phyloP scores from a whole-genome alignment of 345 rosid genomes.

The Turnera subulata region DNA sequence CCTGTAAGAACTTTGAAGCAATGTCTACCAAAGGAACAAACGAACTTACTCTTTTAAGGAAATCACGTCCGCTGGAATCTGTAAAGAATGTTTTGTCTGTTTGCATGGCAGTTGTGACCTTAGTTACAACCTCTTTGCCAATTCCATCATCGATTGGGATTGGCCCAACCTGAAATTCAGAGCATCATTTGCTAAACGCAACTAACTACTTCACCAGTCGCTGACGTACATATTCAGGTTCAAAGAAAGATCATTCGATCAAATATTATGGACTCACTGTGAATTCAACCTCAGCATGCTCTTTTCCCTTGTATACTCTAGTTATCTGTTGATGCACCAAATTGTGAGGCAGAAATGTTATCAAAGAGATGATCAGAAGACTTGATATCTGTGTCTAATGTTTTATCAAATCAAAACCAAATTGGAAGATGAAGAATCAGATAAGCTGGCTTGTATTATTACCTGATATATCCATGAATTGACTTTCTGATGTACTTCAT shows the following conservation, averaged over 20 bases:
- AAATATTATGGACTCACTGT: constrained; percentile 48
- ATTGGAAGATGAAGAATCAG: too few species aligned
- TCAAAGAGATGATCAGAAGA: neutral
- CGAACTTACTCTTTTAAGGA: constrained; percentile 70
- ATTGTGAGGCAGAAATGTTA: constrained; percentile 12
- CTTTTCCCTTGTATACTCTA: constrained; percentile 81
- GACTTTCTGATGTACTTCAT: constrained; percentile 74
- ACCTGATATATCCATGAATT: constrained; percentile 94
- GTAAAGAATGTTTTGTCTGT: constrained; percentile 78
- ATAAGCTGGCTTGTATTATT: neutral
- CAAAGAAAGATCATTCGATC: neutral
- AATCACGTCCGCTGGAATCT: constrained; percentile 94
- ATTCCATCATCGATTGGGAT: constrained; percentile 79
- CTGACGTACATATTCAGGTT: neutral
- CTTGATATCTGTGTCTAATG: too few species aligned
- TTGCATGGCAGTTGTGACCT: constrained; percentile 60
- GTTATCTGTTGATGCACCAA: constrained; percentile 49
- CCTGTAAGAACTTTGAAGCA: neutral
- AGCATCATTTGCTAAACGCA: too few species aligned
- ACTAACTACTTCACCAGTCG: too few species aligned
- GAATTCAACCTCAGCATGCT: constrained; percentile 92
- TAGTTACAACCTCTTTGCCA: constrained; percentile 80
- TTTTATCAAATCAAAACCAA: too few species aligned
- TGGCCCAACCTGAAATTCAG: constrained; percentile 66
- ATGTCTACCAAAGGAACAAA: neutral